phyloP scores from a whole-genome alignment of 768 basidiomycete genomes.

The Filobasidium wieringae region DNA sequence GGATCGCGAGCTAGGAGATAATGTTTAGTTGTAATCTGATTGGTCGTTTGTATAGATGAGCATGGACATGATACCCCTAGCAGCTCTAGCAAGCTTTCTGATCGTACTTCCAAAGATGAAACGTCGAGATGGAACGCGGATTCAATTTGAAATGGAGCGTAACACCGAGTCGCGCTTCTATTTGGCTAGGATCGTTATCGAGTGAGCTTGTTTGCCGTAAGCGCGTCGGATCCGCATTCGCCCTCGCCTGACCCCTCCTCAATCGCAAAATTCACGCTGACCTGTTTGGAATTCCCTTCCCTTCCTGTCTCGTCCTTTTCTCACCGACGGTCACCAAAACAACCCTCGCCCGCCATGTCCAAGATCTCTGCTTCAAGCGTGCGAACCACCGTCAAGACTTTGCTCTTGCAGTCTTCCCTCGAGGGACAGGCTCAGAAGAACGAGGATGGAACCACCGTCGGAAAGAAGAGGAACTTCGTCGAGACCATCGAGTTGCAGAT shows the following conservation, averaged over 20 bases:
- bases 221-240: too few species aligned
- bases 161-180: background rate
- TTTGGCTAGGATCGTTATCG: too few species aligned
- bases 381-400: conserved; percentile 91
- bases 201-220: too few species aligned
- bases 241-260: too few species aligned
- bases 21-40: background rate
- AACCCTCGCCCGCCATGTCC: conserved; percentile 2
- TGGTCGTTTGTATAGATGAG: too few species aligned
- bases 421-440: conserved; percentile 49
- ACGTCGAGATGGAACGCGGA: too few species aligned
- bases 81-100: too few species aligned
- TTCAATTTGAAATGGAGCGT: too few species aligned
- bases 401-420: conserved; percentile 68
- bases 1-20: background rate
- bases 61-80: too few species aligned
- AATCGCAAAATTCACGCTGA: too few species aligned
- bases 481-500: conserved; percentile 42
- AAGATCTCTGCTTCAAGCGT: conserved; percentile 99
- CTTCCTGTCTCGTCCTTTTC: background rate
- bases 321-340: conserved; percentile 1
- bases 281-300: too few species aligned
- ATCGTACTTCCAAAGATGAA: too few species aligned
- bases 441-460: conserved; percentile 18
- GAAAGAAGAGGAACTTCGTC: conserved; percentile 41